phyloP scores from a whole-genome alignment of 768 basidiomycete genomes.

The Aureoboletus auriporus region DNA sequence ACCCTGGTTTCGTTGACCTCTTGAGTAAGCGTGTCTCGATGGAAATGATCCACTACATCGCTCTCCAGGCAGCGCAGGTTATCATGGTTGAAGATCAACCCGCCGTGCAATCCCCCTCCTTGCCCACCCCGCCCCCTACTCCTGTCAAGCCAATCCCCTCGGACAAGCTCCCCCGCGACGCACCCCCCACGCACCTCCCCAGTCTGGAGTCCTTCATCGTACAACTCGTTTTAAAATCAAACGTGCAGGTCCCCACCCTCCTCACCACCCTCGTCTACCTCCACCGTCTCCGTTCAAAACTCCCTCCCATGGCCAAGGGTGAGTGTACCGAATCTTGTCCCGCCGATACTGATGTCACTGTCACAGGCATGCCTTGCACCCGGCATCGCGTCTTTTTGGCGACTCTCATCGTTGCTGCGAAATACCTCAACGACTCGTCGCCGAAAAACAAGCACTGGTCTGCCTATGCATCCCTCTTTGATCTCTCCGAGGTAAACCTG shows the following conservation, averaged over 20 bases:
- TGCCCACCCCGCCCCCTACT: slow-evolving; percentile 70
- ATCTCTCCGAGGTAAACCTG: slow-evolving; percentile 78
- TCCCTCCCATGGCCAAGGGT: slow-evolving; percentile 87
- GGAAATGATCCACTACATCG: slow-evolving; percentile 86
- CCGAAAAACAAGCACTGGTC: slow-evolving; percentile 97
- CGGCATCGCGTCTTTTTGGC: slow-evolving; percentile 95
- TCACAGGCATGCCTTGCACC: slow-evolving; percentile 76
- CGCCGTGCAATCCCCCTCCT: slow-evolving; percentile 30
- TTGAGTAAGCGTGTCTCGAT: slow-evolving; percentile 71
- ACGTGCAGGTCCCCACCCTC: slow-evolving; percentile 88
- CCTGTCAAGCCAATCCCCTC: slow-evolving; percentile 44
- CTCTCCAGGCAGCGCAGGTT: slow-evolving; percentile 69
- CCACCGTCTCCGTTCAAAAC: slow-evolving; percentile 74
- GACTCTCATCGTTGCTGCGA: slow-evolving; percentile 90
- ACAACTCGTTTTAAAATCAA: slow-evolving; percentile 72
- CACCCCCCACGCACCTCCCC: slow-evolving; percentile 41
- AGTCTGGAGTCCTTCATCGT: slow-evolving; percentile 82
- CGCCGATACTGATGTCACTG: slow-evolving; percentile 8
- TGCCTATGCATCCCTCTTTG: slow-evolving; percentile 70
- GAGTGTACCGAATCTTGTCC: slow-evolving; percentile 20
- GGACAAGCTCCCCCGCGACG: slow-evolving; percentile 29
- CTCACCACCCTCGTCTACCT: slow-evolving; percentile 91
- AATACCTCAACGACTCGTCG: slow-evolving; percentile 96
- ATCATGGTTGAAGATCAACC: slow-evolving; percentile 61
- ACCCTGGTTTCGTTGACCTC: slow-evolving; percentile 76